A percentile compares a stretch with the other conserved stretches of the same genome.
Conservation (phyloP, 1,139 yeast genomes). For the Arxiozyma slooffiae region DNA sequence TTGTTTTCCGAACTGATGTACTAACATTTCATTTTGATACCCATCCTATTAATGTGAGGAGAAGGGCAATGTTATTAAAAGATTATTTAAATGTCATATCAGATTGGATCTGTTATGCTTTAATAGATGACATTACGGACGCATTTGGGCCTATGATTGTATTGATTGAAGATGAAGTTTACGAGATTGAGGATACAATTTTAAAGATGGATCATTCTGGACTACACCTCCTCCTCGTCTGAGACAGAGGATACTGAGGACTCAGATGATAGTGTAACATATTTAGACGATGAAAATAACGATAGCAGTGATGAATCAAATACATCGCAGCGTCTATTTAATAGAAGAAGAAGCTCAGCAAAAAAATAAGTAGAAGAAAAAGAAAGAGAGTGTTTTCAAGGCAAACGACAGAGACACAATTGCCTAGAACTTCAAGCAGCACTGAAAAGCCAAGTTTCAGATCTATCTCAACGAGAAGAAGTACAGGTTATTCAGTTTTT, state of each 20-base stretch:
- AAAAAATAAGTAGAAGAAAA: no score
- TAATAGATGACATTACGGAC: conserved; percentile 94
- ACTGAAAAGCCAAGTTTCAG: conserved; percentile 23
- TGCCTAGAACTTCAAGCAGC: conserved; percentile 18
- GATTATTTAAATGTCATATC: conserved; percentile 86
- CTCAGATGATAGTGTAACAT: conserved; percentile 6
- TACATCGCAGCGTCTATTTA: conserved; percentile 17
- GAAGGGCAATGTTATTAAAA: conserved; percentile 77
- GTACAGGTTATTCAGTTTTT: conserved; percentile 63
- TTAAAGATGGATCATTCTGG: conserved; percentile 73
- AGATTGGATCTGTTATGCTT: conserved; percentile 95
- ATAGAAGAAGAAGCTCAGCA: conserved; percentile 1
- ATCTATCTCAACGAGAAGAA: neutral
- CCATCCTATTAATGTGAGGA: conserved; percentile 87
- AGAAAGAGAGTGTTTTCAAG: conserved; percentile 13
- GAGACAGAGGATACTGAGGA: conserved; percentile 30
- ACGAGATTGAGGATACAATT: conserved; percentile 83
- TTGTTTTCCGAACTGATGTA: conserved; percentile 85
- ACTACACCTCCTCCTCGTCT: conserved; percentile 38
- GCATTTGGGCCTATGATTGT: conserved; percentile 96
- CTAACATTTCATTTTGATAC: conserved; percentile 90
- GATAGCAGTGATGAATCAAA: conserved; percentile 3
- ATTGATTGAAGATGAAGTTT: conserved; percentile 85
- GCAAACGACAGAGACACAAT: conserved; percentile 10
- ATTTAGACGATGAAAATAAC: conserved; percentile 1